Evolutionary conservation across 805 yeast species (phyloP), one percentile per base, ranked within the genome.

Genomic region (Yarrowia sp.): DNA sequence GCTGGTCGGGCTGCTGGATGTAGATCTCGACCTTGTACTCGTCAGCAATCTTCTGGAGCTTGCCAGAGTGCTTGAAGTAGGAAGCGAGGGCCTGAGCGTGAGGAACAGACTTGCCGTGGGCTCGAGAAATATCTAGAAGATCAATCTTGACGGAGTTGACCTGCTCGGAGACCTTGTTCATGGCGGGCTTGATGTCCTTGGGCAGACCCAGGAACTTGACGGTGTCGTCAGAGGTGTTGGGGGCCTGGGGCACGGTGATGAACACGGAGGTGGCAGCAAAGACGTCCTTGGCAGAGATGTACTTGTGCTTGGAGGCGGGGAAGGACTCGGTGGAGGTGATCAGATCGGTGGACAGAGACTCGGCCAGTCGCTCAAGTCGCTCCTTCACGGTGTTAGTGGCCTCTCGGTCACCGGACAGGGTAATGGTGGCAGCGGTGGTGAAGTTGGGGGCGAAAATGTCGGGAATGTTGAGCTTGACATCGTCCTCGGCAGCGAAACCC

Each of bases 1-100:
- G 79, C 19, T 79, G 78, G 9, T 76, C 76, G 49, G 81, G 79
- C 14, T 82, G 72, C 68, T 90, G 89, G 46, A 82, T 78, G 38
- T 78, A 73, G 53, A 88, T 78, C 56, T 78, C 79, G 24, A 87
- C 85, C 47, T 77, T 75, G 68, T 76, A 70, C 46, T 77, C 74
- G 68, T 74, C 68, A 77, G 88, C 74, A 76, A 84, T 73, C 71
- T 80, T 74, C 72, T 78, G 76, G 58, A 76, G 58, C 76, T 71
- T 71, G 42, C 74, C 72, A 7, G 71, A 65, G 34, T 74, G 70
- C 10, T 67, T 70, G 60, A 95, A 88, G 76, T 82, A 90, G 13
- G 88, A 82, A 50, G 92, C 88, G 68, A 95, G 81, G 47, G 87
- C 84, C 70, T 86, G 85, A 10, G 97, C 97, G 74, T 95, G 98